A percentile compares a stretch with the other conserved stretches of the same genome.
Evolutionary conservation across 2,329 filamentous ascomycete genomes (phyloP).

Genomic region (Tolypocladium album): DNA sequence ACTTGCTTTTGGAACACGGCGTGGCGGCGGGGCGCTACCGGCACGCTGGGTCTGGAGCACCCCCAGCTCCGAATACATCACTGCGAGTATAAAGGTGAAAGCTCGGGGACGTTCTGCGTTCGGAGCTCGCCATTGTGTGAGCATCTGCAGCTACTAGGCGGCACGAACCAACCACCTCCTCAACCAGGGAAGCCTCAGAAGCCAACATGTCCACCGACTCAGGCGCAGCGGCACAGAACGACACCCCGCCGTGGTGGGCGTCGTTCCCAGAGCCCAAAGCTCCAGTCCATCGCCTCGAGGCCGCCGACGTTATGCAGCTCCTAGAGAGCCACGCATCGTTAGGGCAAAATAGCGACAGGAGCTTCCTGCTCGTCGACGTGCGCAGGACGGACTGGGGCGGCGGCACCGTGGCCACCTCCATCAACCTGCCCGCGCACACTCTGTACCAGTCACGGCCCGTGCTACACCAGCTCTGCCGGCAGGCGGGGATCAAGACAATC

Average conservation of each 20-base stretch:
- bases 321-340: conserved; percentile 25
- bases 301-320: conserved; percentile 27
- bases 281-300: conserved; percentile 23
- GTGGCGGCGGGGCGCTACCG: background rate
- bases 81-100: background rate
- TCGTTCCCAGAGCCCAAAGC: conserved; percentile 32
- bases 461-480: conserved; percentile 37
- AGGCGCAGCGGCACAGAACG: conserved; percentile 2
- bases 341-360: conserved; percentile 13
- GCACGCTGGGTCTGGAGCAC: background rate
- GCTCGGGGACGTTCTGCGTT: background rate
- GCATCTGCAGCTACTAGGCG: background rate
- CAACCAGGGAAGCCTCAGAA: background rate
- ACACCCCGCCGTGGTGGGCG: conserved; percentile 24
- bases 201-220: background rate
- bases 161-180: background rate
- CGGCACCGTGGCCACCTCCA: conserved; percentile 46
- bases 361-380: conserved; percentile 42
- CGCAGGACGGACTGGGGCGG: conserved; percentile 44
- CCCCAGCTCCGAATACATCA: background rate
- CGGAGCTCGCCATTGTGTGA: background rate
- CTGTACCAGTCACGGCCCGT: conserved; percentile 38
- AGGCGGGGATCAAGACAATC: conserved; percentile 34
- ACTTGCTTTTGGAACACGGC: background rate
- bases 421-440: conserved; percentile 46